Evolutionary conservation across 257 asterid species (phyloP).

Genomic region (Penstemon barbatus): DNA sequence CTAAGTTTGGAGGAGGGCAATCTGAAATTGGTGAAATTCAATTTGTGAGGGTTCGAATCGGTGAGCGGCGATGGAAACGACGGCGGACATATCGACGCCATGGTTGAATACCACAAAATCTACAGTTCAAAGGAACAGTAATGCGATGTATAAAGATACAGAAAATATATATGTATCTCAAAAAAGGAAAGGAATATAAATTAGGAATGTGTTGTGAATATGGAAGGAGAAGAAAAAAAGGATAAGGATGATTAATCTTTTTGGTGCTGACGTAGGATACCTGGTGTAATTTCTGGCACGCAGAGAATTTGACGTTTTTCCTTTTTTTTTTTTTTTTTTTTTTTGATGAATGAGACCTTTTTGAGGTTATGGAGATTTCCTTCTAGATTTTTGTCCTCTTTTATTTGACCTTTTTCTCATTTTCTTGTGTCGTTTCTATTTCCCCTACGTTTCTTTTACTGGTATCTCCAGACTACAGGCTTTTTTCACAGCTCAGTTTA

Average conservation of each 20-base stretch:
- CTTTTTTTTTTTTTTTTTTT: too few relatives aligned
- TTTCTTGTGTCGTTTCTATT: background rate
- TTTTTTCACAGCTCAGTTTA: too few relatives aligned
- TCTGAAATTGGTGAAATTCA: conserved; percentile 37
- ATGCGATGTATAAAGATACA: background rate
- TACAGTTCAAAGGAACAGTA: too few relatives aligned
- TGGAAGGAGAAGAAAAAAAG: conserved; percentile 8
- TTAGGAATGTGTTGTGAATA: background rate
- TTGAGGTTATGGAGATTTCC: conserved; percentile 19
- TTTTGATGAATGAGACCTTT: background rate
- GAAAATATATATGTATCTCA: background rate
- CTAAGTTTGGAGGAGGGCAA: conserved; percentile 39
- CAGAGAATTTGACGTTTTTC: too few relatives aligned
- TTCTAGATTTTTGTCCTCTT: background rate
- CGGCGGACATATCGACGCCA: conserved; percentile 75
- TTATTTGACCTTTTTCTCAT: background rate
- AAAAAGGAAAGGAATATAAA: background rate
- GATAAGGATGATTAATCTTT: conserved; percentile 32
- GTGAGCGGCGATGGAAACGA: conserved; percentile 49
- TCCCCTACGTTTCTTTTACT: background rate
- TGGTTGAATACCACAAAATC: conserved; percentile 21
- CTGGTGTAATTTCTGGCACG: background rate
- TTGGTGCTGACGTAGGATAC: conserved; percentile 33
- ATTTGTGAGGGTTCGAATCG: conserved; percentile 40
- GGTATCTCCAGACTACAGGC: background rate